Evolutionary conservation across 1,284 basidiomycete species (phyloP), one percentile per base, ranked within the genome.

Genomic region (Apiotrichum sp.): DNA sequence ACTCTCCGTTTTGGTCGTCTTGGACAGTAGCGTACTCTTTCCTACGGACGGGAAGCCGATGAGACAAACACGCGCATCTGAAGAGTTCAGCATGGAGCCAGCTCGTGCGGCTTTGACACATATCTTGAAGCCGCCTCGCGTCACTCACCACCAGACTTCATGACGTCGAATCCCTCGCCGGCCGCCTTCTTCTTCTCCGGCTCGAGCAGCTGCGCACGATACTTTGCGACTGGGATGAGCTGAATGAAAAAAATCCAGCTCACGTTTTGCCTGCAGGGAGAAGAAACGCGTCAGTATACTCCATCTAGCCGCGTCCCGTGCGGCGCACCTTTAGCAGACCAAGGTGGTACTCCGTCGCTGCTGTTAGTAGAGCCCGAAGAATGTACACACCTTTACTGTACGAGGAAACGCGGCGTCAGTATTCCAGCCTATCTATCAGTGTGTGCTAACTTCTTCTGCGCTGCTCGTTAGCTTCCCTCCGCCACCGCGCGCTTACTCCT

Each of bases 1-100:
- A 2, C 89, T 93, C 52, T 84, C 80, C 1, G 96, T 98, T 64
- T 93, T 87, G 0, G 95, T 98, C 61, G 87, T 84, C 76, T 95
- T 97, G 69, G 84, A 87, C 34, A 98, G 80, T 44, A 98, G 81
- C 0, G 93, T 98, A 7, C 91, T 95, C 84, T 91, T 93, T 74
- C 93, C 93, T 47, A 97, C 93, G 9, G 92, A 96, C 0, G 89
- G 91, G 74, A 93, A 93, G 22, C 90, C 93, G 56, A 97, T 96
- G 58, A 98, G 78, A 29, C 90, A 91, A 29, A 97, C 89, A 70
- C 92, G 81, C 35, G 92, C 92, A 77, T 95, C 92, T 79, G 56
- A 2, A 16, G 16, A 31, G 35, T 14, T 9, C 38, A 35, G 13
- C n/a, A n/a, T n/a, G n/a, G n/a, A n/a, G 6, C 34, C 6, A 42